Percentiles rank a stretch among this genome's conserved stretches.
Conservation (phyloP, 306 rosid species). For the Quercus rubra region DNA sequence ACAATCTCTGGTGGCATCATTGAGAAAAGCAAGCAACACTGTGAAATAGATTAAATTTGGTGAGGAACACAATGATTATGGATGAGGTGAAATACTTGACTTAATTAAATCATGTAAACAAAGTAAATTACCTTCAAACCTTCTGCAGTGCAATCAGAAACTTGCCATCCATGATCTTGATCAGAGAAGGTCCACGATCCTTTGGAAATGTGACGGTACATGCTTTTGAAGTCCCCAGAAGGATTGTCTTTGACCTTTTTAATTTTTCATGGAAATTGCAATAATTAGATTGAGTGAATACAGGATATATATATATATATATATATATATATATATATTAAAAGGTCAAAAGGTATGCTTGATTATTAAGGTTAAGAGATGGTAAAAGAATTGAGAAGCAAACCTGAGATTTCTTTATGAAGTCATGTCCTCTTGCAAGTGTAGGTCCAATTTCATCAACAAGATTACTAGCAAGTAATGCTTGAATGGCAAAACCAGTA, state of each 20-base stretch:
- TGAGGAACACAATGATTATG: background rate
- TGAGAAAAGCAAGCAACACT: slow-evolving; percentile 66
- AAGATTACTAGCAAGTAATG: slow-evolving; percentile 26
- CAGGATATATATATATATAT: no score
- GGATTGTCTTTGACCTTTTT: slow-evolving; percentile 27
- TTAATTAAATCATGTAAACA: background rate
- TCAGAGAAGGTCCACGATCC: slow-evolving; percentile 45
- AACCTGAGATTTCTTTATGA: slow-evolving; percentile 1
- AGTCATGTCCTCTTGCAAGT: slow-evolving; percentile 25
- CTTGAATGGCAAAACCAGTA: slow-evolving; percentile 31
- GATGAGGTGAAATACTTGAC: background rate
- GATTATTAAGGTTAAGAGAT: no score
- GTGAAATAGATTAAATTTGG: slow-evolving; percentile 7
- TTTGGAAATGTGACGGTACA: slow-evolving; percentile 38
- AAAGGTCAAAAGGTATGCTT: no score
- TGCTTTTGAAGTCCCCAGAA: slow-evolving; percentile 11
- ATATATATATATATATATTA: no score
- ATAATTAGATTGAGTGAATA: no score
- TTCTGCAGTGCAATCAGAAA: slow-evolving; percentile 44
- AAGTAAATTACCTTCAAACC: slow-evolving; percentile 17
- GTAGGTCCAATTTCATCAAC: slow-evolving; percentile 2
- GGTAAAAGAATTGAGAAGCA: no score
- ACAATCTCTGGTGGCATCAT: slow-evolving; percentile 57
- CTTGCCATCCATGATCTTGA: slow-evolving; percentile 41
- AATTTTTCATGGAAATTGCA: background rate